Conservation (phyloP, 768 basidiomycete genomes). For the Mycena vulgaris region DNA sequence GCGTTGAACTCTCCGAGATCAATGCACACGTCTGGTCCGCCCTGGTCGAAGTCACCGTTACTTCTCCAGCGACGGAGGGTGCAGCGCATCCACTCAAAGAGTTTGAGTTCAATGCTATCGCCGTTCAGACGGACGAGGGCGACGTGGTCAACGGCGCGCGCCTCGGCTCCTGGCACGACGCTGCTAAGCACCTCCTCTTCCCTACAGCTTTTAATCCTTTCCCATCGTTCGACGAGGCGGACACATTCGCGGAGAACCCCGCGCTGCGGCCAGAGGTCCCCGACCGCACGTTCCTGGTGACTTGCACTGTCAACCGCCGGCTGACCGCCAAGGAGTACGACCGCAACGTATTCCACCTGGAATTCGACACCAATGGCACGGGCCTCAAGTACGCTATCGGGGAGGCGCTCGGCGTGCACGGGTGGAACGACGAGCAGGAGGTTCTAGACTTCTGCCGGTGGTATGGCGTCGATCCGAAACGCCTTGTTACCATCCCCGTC, state of each 20-base stretch:
- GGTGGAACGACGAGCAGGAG: slow-evolving; percentile 95
- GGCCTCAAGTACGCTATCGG: slow-evolving; percentile 96
- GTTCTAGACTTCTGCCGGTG: slow-evolving; percentile 91
- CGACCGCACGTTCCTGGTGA: slow-evolving; percentile 94
- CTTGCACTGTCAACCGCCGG: slow-evolving; percentile 93
- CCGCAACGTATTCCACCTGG: slow-evolving; percentile 98
- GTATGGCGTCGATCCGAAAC: slow-evolving; percentile 90
- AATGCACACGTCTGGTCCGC: slow-evolving; percentile 76
- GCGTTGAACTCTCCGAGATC: slow-evolving; percentile 66
- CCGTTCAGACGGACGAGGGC: slow-evolving; percentile 71
- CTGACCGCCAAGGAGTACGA: slow-evolving; percentile 96
- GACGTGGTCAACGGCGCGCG: slow-evolving; percentile 74
- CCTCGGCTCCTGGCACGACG: slow-evolving; percentile 84
- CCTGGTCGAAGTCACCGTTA: slow-evolving; percentile 68
- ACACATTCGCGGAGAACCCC: slow-evolving; percentile 72
- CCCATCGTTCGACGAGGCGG: slow-evolving; percentile 52
- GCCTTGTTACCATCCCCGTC: slow-evolving; percentile 87
- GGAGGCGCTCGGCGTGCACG: slow-evolving; percentile 96
- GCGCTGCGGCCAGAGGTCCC: slow-evolving; percentile 87
- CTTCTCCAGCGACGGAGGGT: slow-evolving; percentile 48
- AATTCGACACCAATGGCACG: slow-evolving; percentile 93
- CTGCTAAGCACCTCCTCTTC: slow-evolving; percentile 92
- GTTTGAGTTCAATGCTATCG: slow-evolving; percentile 84
- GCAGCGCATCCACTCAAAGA: slow-evolving; percentile 59
- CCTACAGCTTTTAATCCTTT: slow-evolving; percentile 79